Evolutionary conservation across 2,329 filamentous ascomycete species (phyloP), one percentile per base, ranked within the genome.

Genomic region (Colletotrichum orchidophilum): DNA sequence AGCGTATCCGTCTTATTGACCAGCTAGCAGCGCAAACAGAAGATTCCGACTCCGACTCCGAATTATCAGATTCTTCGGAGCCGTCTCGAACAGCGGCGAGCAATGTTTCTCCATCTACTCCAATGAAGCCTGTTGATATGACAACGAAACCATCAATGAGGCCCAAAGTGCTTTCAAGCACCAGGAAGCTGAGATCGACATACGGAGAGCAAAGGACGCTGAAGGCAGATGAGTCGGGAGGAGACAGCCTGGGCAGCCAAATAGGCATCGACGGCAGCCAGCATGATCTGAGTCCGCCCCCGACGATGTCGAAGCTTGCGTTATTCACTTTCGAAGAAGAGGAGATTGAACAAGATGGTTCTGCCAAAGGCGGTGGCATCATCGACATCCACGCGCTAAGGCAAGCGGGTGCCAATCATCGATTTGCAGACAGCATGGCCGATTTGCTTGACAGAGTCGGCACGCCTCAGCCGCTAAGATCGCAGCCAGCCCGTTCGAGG

Each of bases 361-460:
- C 79, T 78, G 13, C 81, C 82, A 24, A 85, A 83, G 55, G 60
- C 31, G 84, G 85, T 21, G 86, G 87, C 31, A 89, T 92, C 57
- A 86, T 87, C 69, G 91, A 88, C 74, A 87, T 92, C 21, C 90
- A 93, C 76, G 91, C 92, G 76, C 80, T 93, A 52, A 85, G 90
- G 62, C 88, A 91, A 71, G 90, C 90, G 5, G 91, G 91, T 18
- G 90, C 89, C 26, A 92, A 92, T 76, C 91, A 89, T 75, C 87
- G 91, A 31, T 91, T 91, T 73, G 84, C 90, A 5, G 90, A 92
- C 73, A 89, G 91, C 75, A 87, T 92, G 80, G 88, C 91, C 72
- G 91, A 92, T 74, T 80, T 92, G 18, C 79, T 91, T 63, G 88
- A 89, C 54, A 86, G 90, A 65, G 88, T 92, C 73, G 89, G 89